These are phyloP conservation scores for Camelina laxa DNA, from an alignment of 345 rosid genomes.

Conservation along the genomic window DNA sequence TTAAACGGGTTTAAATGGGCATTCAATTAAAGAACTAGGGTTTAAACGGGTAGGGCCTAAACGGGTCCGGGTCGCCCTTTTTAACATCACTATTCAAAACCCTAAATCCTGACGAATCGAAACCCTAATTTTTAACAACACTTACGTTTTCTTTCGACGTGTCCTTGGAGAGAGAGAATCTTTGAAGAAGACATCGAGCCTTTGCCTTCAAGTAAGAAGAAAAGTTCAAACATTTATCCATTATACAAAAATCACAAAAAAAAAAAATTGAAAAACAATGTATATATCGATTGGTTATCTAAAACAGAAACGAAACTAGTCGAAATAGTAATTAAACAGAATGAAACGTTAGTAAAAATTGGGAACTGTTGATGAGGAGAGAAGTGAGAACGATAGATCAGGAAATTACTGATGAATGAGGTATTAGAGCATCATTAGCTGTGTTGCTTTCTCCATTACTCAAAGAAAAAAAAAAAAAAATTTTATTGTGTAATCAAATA, in stretches of 20 bases:
- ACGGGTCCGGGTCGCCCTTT: too few species aligned
- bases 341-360: background rate
- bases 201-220: constrained; percentile 34
- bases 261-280: background rate
- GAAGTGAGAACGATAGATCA: too few species aligned
- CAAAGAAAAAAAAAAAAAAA: too few species aligned
- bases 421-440: too few species aligned
- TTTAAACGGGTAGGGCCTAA: too few species aligned
- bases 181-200: constrained; percentile 47
- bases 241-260: background rate
- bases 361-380: too few species aligned
- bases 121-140: background rate
- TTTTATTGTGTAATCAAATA: too few species aligned
- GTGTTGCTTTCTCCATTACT: too few species aligned
- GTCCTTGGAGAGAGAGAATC: constrained; percentile 39
- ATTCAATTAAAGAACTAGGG: too few species aligned
- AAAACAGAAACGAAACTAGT: background rate
- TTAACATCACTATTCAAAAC: background rate
- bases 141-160: constrained; percentile 48
- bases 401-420: too few species aligned
- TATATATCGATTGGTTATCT: background rate
- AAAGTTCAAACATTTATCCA: constrained; percentile 29
- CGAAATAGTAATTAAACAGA: background rate
- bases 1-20: too few species aligned
- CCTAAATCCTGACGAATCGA: background rate